These are phyloP conservation scores for Nitzschia palea DNA, from an alignment of 108 stramenopile genomes.

Conservation along the genomic window DNA sequence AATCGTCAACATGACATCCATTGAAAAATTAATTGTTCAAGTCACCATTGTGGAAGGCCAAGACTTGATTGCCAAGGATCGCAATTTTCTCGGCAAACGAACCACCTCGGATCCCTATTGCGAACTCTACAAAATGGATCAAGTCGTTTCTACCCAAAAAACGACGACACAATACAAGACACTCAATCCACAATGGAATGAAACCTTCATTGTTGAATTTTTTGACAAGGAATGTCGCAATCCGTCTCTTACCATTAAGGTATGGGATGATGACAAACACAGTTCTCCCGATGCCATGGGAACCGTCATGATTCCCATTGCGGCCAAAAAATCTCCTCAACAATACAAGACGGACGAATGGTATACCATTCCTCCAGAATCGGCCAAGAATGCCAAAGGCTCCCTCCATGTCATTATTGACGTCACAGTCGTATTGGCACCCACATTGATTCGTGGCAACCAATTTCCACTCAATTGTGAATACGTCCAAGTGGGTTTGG, in stretches of 20 bases:
- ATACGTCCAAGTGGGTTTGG: constrained; percentile 38
- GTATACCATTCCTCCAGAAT: constrained; percentile 14
- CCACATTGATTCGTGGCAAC: constrained; percentile 24
- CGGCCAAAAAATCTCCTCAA: not conserved
- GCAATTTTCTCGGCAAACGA: constrained; percentile 29
- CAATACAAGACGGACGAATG: not conserved
- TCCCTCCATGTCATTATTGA: constrained; percentile 14
- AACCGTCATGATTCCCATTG: constrained; percentile 14
- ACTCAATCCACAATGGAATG: constrained; percentile 40
- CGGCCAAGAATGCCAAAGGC: constrained; percentile 26
- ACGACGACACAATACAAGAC: constrained; percentile 36
- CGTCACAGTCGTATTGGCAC: constrained; percentile 11
- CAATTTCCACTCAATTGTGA: constrained; percentile 11
- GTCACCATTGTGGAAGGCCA: constrained; percentile 17
- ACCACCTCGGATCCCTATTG: constrained; percentile 45
- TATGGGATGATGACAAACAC: constrained; percentile 36
- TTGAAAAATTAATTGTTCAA: constrained; percentile 12
- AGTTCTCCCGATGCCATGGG: constrained; percentile 38
- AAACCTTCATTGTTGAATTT: constrained; percentile 12
- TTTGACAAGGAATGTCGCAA: constrained; percentile 6
- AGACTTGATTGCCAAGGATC: constrained; percentile 41
- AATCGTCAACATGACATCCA: not conserved
- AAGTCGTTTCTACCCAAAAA: not conserved
- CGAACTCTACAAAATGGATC: constrained; percentile 11
- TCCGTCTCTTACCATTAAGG: constrained; percentile 12